phyloP scores from a whole-genome alignment of 164 flowering plant genomes.

The Platanus orientalis region DNA sequence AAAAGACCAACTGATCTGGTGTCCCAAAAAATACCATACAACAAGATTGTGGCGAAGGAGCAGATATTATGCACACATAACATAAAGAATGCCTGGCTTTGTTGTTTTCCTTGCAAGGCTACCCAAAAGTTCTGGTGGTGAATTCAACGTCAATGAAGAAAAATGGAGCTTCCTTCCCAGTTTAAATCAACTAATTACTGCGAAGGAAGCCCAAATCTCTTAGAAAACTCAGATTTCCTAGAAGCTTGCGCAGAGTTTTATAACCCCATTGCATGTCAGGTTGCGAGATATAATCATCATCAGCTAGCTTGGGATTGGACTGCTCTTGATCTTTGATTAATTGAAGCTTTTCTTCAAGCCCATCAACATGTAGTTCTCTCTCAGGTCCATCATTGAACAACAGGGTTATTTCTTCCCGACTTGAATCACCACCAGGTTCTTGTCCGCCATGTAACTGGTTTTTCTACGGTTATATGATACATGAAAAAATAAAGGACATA shows the following conservation, averaged over 20 bases:
- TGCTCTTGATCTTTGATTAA: constrained; percentile 11
- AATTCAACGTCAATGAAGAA: too few species aligned
- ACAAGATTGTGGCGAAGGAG: not conserved
- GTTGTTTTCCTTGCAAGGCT: not conserved
- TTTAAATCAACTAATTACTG: not conserved
- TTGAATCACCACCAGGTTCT: constrained; percentile 15
- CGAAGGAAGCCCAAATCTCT: too few species aligned
- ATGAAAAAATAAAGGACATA: constrained; percentile 1
- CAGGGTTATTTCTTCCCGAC: constrained; percentile 12
- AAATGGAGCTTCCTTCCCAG: not conserved
- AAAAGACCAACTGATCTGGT: not conserved
- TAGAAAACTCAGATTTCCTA: constrained; percentile 30
- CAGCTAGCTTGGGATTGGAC: constrained; percentile 4
- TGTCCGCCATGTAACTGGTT: constrained; percentile 24
- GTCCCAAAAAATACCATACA: not conserved
- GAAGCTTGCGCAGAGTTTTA: constrained; percentile 29
- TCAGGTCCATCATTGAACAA: constrained; percentile 4
- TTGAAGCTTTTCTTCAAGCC: constrained; percentile 2
- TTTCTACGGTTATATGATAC: constrained; percentile 6
- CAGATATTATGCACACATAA: not conserved
- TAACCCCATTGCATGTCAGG: constrained; percentile 48
- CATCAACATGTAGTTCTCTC: constrained; percentile 10
- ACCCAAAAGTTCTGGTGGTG: not conserved
- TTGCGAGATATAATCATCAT: constrained; percentile 11
- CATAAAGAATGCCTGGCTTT: not conserved